Evolutionary conservation across 1,284 basidiomycete species (phyloP), one percentile per base, ranked within the genome.

Genomic region (Ganoderma lucidum): DNA sequence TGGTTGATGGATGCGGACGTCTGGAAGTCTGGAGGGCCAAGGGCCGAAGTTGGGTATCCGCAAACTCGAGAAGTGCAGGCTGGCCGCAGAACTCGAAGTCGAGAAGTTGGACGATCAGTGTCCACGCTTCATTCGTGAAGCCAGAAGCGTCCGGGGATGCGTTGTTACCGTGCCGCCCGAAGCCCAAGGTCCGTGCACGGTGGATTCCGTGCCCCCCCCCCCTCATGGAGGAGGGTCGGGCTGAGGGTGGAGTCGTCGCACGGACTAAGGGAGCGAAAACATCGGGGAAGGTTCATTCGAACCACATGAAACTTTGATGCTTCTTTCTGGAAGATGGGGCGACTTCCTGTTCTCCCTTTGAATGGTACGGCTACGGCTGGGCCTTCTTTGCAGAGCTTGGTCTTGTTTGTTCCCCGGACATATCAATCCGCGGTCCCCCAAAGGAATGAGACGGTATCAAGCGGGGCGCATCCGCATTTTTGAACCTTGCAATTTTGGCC

Each of bases 391-490:
- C 19, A 6, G 6, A 3, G 56, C 35, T 59, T 39, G 19, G 56
- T 59, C 10, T 39, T 59, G 56, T 39, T 59, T 39, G 19, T 4
- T 2, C 32, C 32, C 56, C 35, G 56, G 35, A 30, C 45, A 37
- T 59, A 59, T 59, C 56, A 59, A n/a, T 3, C 10, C 39, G 56
- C 56, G 35, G 56, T 41, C 15, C n/a, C 56, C 56, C 35, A 35
- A 15, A 19, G 19, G 15, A 17, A 8, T 19, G 53, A 15, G 53
- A 23, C 23, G 19, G 53, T 23, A 51, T 51, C 48, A 51, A 28
- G 48, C 23, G 48, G 48, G n/a, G 48, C 48, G 39, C 39, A 14
- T 41, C 9, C 12, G 10, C 39, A 6, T 9, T 9, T 41, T 10
- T 12, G 30, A 56, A 37, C 56, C 56, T n/a, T 59, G 35, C 56